phyloP scores from a whole-genome alignment of 169 alveolate genomes.

The Perkinsus olseni region DNA sequence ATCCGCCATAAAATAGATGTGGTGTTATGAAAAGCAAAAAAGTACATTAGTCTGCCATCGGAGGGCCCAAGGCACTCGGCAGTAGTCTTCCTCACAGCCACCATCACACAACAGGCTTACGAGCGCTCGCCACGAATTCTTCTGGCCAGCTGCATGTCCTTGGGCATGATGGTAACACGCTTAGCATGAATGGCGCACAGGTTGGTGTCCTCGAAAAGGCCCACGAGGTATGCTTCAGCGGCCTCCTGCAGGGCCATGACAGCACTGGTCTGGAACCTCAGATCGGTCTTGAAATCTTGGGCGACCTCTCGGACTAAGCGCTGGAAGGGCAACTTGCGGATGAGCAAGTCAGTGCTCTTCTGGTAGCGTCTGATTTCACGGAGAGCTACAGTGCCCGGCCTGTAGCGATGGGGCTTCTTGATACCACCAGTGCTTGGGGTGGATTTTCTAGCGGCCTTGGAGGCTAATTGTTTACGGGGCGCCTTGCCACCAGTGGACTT shows the following conservation, averaged over 20 bases:
- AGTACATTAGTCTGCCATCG: background rate
- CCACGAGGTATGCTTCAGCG: constrained; percentile 96
- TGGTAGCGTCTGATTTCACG: constrained; percentile 96
- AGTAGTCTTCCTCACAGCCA: background rate
- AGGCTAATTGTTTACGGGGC: constrained; percentile 89
- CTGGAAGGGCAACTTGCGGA: constrained; percentile 96
- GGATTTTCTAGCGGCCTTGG: constrained; percentile 91
- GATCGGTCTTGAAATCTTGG: constrained; percentile 92
- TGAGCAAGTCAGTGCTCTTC: constrained; percentile 90
- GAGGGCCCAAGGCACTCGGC: background rate
- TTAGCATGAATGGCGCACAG: constrained; percentile 98
- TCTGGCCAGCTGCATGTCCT: constrained; percentile 96
- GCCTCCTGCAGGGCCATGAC: constrained; percentile 98
- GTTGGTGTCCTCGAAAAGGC: constrained; percentile 97
- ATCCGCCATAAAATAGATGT: background rate
- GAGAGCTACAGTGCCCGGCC: constrained; percentile 98
- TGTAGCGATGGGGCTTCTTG: constrained; percentile 88
- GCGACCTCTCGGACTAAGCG: constrained; percentile 95
- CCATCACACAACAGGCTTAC: constrained; percentile 16
- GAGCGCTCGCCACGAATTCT: constrained; percentile 96
- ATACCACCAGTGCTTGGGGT: constrained; percentile 84
- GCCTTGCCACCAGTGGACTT: constrained; percentile 94
- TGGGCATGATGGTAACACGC: constrained; percentile 98
- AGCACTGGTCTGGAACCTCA: constrained; percentile 96
- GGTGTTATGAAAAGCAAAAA: background rate